Percentiles rank a stretch among this genome's conserved stretches.
These are phyloP conservation scores for Fusarium hainanense DNA, from an alignment of 2,329 filamentous ascomycete genomes.

Conservation along the genomic window DNA sequence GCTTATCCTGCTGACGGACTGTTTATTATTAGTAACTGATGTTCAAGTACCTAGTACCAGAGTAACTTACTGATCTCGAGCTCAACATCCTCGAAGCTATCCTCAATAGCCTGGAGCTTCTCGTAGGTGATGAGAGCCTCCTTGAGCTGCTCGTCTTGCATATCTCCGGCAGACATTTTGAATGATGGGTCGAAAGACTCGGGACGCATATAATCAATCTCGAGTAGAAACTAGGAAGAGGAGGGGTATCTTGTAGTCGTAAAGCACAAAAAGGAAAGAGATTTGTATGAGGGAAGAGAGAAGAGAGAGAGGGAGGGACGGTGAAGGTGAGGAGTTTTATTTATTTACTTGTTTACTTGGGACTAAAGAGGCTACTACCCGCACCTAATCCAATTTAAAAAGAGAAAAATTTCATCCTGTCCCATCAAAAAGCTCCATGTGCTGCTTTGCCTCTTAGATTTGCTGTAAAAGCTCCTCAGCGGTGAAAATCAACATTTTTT, in stretches of 20 bases:
- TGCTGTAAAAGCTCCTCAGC: slow-evolving; percentile 30
- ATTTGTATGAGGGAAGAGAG: slow-evolving; percentile 10
- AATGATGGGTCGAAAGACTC: slow-evolving; percentile 24
- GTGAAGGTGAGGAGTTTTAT: slow-evolving; percentile 30
- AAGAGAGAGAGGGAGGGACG: neutral
- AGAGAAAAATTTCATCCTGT: slow-evolving; percentile 16
- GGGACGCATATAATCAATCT: slow-evolving; percentile 25
- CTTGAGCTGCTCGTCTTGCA: slow-evolving; percentile 50
- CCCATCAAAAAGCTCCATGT: slow-evolving; percentile 14
- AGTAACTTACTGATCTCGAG: slow-evolving; percentile 78
- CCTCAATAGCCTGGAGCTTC: slow-evolving; percentile 82
- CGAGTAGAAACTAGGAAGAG: slow-evolving; percentile 19
- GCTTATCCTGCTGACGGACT: slow-evolving; percentile 79
- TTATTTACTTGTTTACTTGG: slow-evolving; percentile 10
- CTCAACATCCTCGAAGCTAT: slow-evolving; percentile 86
- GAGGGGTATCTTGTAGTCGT: slow-evolving; percentile 24
- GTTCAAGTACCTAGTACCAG: neutral
- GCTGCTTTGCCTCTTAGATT: neutral
- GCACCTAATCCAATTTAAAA: slow-evolving; percentile 16
- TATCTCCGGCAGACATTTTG: slow-evolving; percentile 52
- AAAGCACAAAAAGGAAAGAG: neutral
- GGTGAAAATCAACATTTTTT: slow-evolving; percentile 45
- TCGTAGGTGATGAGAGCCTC: slow-evolving; percentile 70
- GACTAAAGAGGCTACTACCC: slow-evolving; percentile 8
- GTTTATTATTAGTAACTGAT: slow-evolving; percentile 30